Percentiles rank a stretch among this genome's conserved stretches.
These are phyloP conservation scores for Sarocladium brachiariae DNA, from an alignment of 2,329 filamentous ascomycete genomes.

Conservation along the genomic window DNA sequence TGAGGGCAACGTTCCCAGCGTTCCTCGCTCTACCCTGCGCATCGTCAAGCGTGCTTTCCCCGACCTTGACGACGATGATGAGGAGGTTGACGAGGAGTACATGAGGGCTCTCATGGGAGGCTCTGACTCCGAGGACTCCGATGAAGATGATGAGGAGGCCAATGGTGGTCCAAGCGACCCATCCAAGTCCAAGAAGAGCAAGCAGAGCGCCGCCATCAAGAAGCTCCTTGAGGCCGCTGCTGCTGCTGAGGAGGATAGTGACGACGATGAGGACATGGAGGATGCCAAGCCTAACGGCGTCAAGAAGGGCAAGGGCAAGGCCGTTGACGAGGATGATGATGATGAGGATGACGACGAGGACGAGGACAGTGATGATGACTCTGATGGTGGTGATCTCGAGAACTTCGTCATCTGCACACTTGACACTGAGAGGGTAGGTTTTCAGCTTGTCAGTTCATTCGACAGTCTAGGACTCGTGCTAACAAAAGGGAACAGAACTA, in stretches of 20 bases:
- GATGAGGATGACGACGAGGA: constrained; percentile 43
- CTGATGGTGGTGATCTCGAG: constrained; percentile 63
- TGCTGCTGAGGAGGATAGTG: constrained; percentile 50
- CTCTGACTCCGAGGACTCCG: constrained; percentile 45
- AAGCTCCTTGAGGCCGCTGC: constrained; percentile 66
- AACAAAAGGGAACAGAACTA: constrained; percentile 56
- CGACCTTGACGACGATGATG: constrained; percentile 52
- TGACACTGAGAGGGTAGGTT: constrained; percentile 78
- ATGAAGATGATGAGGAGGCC: constrained; percentile 57
- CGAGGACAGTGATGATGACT: constrained; percentile 54
- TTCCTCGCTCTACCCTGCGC: constrained; percentile 81
- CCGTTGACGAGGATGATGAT: constrained; percentile 46
- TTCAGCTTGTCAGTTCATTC: neutral
- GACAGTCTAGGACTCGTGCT: neutral
- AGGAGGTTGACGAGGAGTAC: constrained; percentile 62
- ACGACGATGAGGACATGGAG: constrained; percentile 61
- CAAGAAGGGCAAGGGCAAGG: constrained; percentile 64
- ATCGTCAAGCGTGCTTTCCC: constrained; percentile 68
- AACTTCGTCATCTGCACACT: constrained; percentile 95
- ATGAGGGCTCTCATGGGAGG: constrained; percentile 47
- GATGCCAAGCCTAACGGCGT: constrained; percentile 56
- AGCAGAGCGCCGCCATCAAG: constrained; percentile 68
- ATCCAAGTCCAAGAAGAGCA: constrained; percentile 80
- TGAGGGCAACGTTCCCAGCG: constrained; percentile 51
- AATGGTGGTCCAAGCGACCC: constrained; percentile 92